Percentiles rank a stretch among this genome's conserved stretches.
Conservation (phyloP, 352 stramenopile species). For the Blastocystis hominis region DNA sequence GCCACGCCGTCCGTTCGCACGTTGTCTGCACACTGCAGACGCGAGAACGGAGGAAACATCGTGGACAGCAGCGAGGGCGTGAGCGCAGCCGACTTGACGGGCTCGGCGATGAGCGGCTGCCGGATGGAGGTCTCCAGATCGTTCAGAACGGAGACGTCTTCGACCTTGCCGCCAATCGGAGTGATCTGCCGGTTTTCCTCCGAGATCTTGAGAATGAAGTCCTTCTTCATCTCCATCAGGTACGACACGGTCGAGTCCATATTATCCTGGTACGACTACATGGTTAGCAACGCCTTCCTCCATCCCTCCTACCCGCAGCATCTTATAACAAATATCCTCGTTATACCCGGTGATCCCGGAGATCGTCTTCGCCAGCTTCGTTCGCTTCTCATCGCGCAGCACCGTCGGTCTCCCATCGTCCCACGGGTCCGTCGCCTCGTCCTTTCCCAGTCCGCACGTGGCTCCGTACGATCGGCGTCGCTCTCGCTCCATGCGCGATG, state of each 20-base stretch:
- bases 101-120: background rate
- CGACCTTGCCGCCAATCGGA: background rate
- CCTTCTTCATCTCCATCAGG: constrained; percentile 44
- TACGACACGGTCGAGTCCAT: constrained; percentile 51
- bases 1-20: constrained; percentile 15
- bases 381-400: background rate
- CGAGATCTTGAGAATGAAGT: constrained; percentile 10
- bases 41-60: constrained; percentile 2
- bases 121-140: constrained; percentile 28
- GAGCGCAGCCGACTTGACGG: background rate
- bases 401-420: background rate
- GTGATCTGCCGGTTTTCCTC: background rate
- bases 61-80: background rate
- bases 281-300: background rate
- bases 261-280: constrained; percentile 50
- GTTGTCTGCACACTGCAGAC: background rate
- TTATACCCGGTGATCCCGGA: constrained; percentile 24
- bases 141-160: constrained; percentile 29
- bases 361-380: constrained; percentile 25
- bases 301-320: background rate
- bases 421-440: background rate
- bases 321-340: constrained; percentile 29
- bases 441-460: background rate
- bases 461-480: background rate
- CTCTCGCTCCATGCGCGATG: background rate